Evolutionary conservation across 164 flowering plant species (phyloP), one percentile per base, ranked within the genome.

Genomic region (Vitis amurensis): DNA sequence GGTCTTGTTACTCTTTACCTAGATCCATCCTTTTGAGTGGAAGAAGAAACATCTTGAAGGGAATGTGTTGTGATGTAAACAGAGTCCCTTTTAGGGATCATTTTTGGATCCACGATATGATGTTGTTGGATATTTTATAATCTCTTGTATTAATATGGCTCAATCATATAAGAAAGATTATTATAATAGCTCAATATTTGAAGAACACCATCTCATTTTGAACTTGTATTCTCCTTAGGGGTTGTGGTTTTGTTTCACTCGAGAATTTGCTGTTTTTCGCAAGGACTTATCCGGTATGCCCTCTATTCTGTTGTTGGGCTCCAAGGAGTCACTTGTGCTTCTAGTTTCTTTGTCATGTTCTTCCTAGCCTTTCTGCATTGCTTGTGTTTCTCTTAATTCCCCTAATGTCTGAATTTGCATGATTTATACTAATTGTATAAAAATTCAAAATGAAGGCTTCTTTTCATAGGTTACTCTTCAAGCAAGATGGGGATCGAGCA

Each of bases 201-300:
- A 19, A 10, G 10, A 17, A 4, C 10, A 1, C 50, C 50, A n/a
- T 68, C 55, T 63, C 23, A 57, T 13, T 62, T 13, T 69, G 58
- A 55, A 64, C 48, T 64, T 61, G 31, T 68, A 69, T 31, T 73
- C 66, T 77, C 19, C 49, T 29, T 71, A 96, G 98, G 94, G 99
- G 99, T 50, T 89, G 97, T 78, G 99, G 99, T 50, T 88, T 85
- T 80, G 77, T 92, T 77, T 86, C 99, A 44, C 90, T 96, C 11
- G 97, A 96, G 86, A 96, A 96, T 78, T 82, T 96, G 82, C 83
- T 96, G 66, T 96, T 83, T 76, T 89, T 85, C 63, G 91, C 95
- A 59, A 84, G 88, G 74, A 91, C 79, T 64, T 96, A 86, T 72
- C 97, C 97, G 84, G 99, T 96, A 87, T 52, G 87, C 58, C 29